phyloP scores from a whole-genome alignment of 108 stramenopile genomes.

The Stephanodiscus minutulus region DNA sequence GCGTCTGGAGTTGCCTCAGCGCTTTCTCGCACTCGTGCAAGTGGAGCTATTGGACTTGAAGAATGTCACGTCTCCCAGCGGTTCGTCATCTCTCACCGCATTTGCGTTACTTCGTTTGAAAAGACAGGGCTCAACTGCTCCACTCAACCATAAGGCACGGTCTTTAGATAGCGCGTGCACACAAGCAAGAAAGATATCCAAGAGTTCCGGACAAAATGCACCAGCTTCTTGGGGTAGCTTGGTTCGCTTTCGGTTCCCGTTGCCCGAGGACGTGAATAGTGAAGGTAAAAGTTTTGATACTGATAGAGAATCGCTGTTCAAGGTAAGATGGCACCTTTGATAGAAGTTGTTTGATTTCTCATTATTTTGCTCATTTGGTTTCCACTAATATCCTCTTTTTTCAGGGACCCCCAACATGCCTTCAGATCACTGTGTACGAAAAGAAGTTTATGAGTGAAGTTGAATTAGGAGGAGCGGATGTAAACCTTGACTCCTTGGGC shows the following conservation, averaged over 20 bases:
- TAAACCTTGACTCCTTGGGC: slow-evolving; percentile 70
- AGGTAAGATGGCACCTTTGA: slow-evolving; percentile 33
- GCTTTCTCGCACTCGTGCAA: slow-evolving; percentile 89
- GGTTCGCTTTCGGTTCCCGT: slow-evolving; percentile 82
- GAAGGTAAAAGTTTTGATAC: slow-evolving; percentile 73
- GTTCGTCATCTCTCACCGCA: slow-evolving; percentile 74
- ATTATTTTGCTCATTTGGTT: not conserved
- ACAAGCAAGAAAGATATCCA: slow-evolving; percentile 73
- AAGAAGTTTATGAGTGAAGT: slow-evolving; percentile 88
- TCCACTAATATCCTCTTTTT: not conserved
- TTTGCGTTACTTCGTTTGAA: slow-evolving; percentile 83
- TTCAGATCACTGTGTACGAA: slow-evolving; percentile 86
- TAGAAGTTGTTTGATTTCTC: not conserved
- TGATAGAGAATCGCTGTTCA: slow-evolving; percentile 83
- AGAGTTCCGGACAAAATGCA: slow-evolving; percentile 85
- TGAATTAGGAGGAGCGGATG: slow-evolving; percentile 77
- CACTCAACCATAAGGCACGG: slow-evolving; percentile 76
- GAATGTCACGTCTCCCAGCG: slow-evolving; percentile 91
- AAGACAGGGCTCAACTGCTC: slow-evolving; percentile 65
- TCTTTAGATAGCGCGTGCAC: slow-evolving; percentile 79
- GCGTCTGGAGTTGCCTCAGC: slow-evolving; percentile 79
- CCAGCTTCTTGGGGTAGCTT: slow-evolving; percentile 90
- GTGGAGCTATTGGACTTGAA: slow-evolving; percentile 95
- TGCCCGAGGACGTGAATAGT: slow-evolving; percentile 76
- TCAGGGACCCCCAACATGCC: slow-evolving; percentile 74